phyloP scores from a whole-genome alignment of 306 rosid species.

The Purshia tridentata region DNA sequence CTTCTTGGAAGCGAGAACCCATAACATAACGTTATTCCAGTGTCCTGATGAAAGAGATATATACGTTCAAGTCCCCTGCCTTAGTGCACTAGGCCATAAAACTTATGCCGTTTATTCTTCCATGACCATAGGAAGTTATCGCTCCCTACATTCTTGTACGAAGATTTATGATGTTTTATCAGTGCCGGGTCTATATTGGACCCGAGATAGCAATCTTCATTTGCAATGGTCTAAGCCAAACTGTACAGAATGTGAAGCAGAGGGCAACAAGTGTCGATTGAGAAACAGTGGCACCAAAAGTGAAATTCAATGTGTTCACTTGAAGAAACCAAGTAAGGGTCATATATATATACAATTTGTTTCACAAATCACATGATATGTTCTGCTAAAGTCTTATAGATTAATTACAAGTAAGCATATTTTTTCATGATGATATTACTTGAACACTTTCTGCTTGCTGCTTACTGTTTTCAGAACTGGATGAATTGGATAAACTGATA shows the following conservation, averaged over 20 bases:
- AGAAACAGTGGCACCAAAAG: conserved; percentile 2
- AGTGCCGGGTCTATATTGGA: no score
- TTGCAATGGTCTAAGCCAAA: conserved; percentile 35
- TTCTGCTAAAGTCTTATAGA: no score
- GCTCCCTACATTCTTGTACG: conserved; percentile 16
- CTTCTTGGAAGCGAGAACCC: accelerated
- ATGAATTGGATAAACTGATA: no score
- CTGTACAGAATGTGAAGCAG: conserved; percentile 34
- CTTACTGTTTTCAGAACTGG: no score
- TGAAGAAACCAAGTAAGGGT: conserved; percentile 7
- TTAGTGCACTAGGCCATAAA: neutral
- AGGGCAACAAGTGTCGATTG: conserved; percentile 27
- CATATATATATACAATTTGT: neutral
- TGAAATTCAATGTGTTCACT: conserved; percentile 1
- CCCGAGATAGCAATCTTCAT: neutral
- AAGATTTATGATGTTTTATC: conserved; percentile 26
- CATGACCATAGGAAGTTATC: accelerated
- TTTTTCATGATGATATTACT: no score
- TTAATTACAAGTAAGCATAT: no score
- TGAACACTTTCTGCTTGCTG: no score
- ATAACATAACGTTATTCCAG: conserved; percentile 16
- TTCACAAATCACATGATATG: no score
- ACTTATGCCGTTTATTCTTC: neutral
- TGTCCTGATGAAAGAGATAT: neutral
- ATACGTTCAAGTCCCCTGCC: conserved; percentile 1